These are phyloP conservation scores for Amborella trichopoda DNA, from an alignment of 164 flowering plant genomes.

Conservation along the genomic window DNA sequence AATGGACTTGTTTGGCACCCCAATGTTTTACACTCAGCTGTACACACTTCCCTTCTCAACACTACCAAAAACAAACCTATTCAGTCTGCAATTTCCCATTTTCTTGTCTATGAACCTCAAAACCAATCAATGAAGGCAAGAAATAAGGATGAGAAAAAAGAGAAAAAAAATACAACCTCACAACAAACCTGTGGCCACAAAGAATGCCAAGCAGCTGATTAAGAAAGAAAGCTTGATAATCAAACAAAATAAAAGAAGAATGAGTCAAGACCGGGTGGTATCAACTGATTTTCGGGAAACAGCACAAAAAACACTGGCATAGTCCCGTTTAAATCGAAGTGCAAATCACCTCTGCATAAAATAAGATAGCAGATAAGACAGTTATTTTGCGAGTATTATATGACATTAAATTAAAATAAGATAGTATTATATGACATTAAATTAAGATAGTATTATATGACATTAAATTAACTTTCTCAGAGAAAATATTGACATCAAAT, in stretches of 20 bases:
- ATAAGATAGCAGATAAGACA: slow-evolving; percentile 4
- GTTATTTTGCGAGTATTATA: not conserved
- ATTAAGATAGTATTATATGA: slow-evolving; percentile 6
- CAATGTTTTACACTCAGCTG: slow-evolving; percentile 42
- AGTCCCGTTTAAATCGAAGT: slow-evolving; percentile 35
- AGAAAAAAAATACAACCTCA: slow-evolving; percentile 55
- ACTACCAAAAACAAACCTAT: slow-evolving; percentile 31
- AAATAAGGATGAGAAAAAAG: slow-evolving; percentile 2
- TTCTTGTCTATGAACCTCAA: slow-evolving; percentile 16
- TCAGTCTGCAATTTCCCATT: slow-evolving; percentile 19
- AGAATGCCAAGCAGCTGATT: slow-evolving; percentile 38
- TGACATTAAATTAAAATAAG: not conserved
- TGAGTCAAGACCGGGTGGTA: slow-evolving; percentile 9
- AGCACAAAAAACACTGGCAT: slow-evolving; percentile 84
- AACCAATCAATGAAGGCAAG: slow-evolving; percentile 15
- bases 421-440: not conserved
- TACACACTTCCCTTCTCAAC: slow-evolving; percentile 44
- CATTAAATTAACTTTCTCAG: slow-evolving; percentile 25
- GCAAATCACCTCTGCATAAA: slow-evolving; percentile 20
- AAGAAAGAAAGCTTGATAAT: slow-evolving; percentile 11
- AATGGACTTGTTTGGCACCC: slow-evolving; percentile 7
- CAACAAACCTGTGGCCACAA: slow-evolving; percentile 48
- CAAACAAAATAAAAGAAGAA: slow-evolving; percentile 20
- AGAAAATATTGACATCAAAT: slow-evolving; percentile 20
- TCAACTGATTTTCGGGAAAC: slow-evolving; percentile 29